Evolutionary conservation across 148 eudicot species (phyloP).

Genomic region (Dianthus caryophyllus): DNA sequence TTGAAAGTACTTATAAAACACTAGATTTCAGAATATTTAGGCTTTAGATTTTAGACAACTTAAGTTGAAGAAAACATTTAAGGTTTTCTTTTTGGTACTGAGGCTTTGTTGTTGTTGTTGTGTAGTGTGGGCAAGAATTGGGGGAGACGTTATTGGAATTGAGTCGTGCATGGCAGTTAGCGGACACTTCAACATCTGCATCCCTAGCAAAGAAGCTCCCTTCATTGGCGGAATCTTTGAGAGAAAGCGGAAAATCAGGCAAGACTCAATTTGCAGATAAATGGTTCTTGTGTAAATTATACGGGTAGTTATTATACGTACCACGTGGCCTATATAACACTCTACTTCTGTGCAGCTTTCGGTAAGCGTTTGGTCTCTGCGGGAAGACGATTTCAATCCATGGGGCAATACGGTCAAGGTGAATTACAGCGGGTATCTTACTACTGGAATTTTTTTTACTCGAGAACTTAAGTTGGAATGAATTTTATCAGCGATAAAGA

Average conservation of each 20-base stretch:
- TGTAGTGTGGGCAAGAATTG: conserved; percentile 88
- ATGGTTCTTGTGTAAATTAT: conserved; percentile 9
- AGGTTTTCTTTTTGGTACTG: background rate
- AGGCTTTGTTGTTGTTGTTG: no score
- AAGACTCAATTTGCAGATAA: conserved; percentile 20
- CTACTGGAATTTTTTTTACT: background rate
- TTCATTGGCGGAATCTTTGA: conserved; percentile 36
- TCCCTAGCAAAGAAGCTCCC: conserved; percentile 64
- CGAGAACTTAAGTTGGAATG: background rate
- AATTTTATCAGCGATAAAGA: background rate
- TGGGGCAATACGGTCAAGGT: conserved; percentile 97
- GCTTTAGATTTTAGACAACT: no score
- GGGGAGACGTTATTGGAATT: conserved; percentile 72
- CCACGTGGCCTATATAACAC: background rate
- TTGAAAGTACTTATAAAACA: no score
- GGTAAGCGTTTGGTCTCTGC: conserved; percentile 83
- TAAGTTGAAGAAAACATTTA: no score
- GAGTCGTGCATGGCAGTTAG: conserved; percentile 85
- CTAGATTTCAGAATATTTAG: no score
- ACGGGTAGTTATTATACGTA: conserved; percentile 13
- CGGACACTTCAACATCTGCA: conserved; percentile 70
- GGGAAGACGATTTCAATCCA: conserved; percentile 88
- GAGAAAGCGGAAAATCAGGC: conserved; percentile 62
- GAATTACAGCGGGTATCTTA: conserved; percentile 73
- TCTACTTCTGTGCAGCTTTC: conserved; percentile 48